Evolutionary conservation across 495 filamentous ascomycete genomes (phyloP).

Genomic region (Penicillium pulvis): DNA sequence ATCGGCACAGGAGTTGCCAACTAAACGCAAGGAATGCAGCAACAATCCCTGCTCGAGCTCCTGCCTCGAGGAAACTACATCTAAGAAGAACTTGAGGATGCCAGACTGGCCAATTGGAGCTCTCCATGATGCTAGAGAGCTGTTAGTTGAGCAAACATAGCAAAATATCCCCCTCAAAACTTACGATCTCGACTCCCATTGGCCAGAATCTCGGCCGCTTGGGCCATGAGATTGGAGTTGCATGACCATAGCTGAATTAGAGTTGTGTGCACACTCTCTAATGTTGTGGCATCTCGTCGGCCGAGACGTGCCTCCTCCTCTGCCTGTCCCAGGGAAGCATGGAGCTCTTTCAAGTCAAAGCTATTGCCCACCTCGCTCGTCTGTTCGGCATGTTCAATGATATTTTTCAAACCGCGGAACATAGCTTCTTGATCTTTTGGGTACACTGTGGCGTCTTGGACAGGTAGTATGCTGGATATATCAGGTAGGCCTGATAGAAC

Average conservation of each 20-base stretch:
- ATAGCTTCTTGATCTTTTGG: constrained; percentile 31
- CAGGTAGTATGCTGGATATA: constrained; percentile 20
- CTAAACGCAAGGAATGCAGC: constrained; percentile 63
- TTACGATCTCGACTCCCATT: constrained; percentile 70
- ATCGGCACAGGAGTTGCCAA: constrained; percentile 84
- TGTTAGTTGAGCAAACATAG: not conserved
- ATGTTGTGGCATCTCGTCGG: constrained; percentile 20
- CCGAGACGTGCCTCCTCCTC: constrained; percentile 26
- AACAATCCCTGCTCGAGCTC: constrained; percentile 36
- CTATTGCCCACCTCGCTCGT: constrained; percentile 18
- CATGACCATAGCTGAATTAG: constrained; percentile 41
- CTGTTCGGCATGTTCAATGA: constrained; percentile 26
- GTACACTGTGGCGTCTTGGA: constrained; percentile 14
- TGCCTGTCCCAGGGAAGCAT: constrained; percentile 31
- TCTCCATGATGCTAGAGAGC: constrained; percentile 59
- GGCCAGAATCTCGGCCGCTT: constrained; percentile 61
- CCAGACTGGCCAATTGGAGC: constrained; percentile 66
- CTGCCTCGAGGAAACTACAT: constrained; percentile 46
- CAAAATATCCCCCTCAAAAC: constrained; percentile 22
- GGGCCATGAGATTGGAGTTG: constrained; percentile 45
- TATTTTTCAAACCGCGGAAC: constrained; percentile 28
- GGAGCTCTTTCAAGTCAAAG: constrained; percentile 27
- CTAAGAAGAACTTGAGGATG: constrained; percentile 66
- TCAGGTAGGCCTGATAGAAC: constrained; percentile 29
- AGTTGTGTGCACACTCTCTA: constrained; percentile 29